phyloP scores from a whole-genome alignment of 2,329 filamentous ascomycete genomes.

The Arthrobotrys conoides region DNA sequence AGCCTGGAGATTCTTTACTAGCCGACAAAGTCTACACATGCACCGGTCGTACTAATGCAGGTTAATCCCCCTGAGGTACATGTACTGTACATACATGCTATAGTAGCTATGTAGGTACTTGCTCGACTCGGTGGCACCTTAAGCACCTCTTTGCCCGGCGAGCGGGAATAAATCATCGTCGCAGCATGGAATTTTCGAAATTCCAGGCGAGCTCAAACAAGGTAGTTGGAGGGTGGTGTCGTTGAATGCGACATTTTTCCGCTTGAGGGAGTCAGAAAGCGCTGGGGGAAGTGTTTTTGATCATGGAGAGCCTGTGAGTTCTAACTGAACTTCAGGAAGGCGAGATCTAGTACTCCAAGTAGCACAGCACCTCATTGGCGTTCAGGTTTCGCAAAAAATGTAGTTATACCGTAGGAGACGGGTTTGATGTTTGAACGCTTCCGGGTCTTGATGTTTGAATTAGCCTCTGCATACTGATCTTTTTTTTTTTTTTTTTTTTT shows the following conservation, averaged over 20 bases:
- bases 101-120: slow-evolving; percentile 14
- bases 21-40: slow-evolving; percentile 32
- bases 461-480: not conserved
- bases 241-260: slow-evolving; percentile 51
- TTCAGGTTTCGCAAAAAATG: slow-evolving; percentile 47
- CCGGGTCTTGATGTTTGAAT: not conserved
- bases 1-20: slow-evolving; percentile 40
- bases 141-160: slow-evolving; percentile 14
- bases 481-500: slow-evolving; percentile 31
- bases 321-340: slow-evolving; percentile 34
- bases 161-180: slow-evolving; percentile 37
- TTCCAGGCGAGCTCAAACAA: slow-evolving; percentile 32
- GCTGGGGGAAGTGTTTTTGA: not conserved
- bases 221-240: slow-evolving; percentile 9
- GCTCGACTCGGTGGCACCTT: slow-evolving; percentile 29
- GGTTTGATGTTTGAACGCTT: not conserved
- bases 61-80: slow-evolving; percentile 41
- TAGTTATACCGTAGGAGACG: not conserved
- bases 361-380: slow-evolving; percentile 33
- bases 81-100: not conserved
- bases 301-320: slow-evolving; percentile 26
- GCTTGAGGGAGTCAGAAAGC: slow-evolving; percentile 8
- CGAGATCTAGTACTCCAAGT: slow-evolving; percentile 16
- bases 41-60: slow-evolving; percentile 32
- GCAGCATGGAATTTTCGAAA: slow-evolving; percentile 13